Base-by-base conservation (phyloP, 2,329 filamentous ascomycete species). In the Pestalotiopsis sp. region DNA sequence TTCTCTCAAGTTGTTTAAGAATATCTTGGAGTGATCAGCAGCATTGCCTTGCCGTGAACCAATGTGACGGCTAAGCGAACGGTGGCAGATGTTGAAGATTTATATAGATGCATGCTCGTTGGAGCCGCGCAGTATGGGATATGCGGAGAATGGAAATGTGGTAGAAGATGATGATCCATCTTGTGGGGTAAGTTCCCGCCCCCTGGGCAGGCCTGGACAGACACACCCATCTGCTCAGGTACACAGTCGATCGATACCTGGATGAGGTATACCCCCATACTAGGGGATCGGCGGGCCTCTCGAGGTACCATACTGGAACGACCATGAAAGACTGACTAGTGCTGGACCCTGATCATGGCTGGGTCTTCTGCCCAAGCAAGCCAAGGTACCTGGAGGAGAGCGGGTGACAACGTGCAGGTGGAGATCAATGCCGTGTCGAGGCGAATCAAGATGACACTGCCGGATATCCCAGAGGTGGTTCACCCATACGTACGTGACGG, bases 41-140 rank as follows among this genome's bases (percentile, higher is more conserved):
- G 72, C 69, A 71, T 69, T 71, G 70, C 59, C 59, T 62, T 36
- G 31, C 20, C 59, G 20, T 62, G 59, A 36, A 27, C 27, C 31
- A 70, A 72, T 74, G 71, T 67, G 72, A 70, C 73, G 73, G 75
- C 73, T 69, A 67, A 69, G 74, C 77, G 76, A 76, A 72, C 73
- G 72, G 76, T 71, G 77, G 79, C 78, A 76, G 76, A 74, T 70
- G 74, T 76, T 75, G 77, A 78, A 78, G 73, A 76, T 75, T 80
- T 83, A 82, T 82, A 81, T 81, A 79, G 72, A 72, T 67, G 58
- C 58, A 52, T 63, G 78, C 75, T 71, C 72, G 71, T 73, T 78
- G 75, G 75, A 78, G 75, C 73, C 70, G 72, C 71, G 72, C 39
- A 63, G 68, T 73, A 75, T 80, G 77, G 78, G 74, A 36, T 75